phyloP scores from a whole-genome alignment of 2,329 filamentous ascomycete species.

The Leptographium galeiforme region DNA sequence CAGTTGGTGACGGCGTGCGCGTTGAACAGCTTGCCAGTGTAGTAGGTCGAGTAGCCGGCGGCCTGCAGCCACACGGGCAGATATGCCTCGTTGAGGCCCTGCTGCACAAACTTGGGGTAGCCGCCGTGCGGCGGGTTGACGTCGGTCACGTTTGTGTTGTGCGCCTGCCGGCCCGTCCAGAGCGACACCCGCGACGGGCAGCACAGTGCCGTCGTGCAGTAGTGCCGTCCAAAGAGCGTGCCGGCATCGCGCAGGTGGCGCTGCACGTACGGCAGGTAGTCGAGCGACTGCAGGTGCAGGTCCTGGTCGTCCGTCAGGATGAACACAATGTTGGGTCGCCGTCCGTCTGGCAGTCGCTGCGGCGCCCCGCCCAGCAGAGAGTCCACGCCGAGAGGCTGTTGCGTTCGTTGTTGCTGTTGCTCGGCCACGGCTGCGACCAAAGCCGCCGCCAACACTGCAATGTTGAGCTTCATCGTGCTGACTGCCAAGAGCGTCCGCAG shows the following conservation, averaged over 20 bases:
- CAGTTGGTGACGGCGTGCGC: conserved; percentile 48
- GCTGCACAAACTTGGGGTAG: conserved; percentile 51
- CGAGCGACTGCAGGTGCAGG: conserved; percentile 42
- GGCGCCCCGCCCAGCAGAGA: not conserved
- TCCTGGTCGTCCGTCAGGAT: conserved; percentile 55
- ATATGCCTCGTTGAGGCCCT: conserved; percentile 54
- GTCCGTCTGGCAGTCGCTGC: not conserved
- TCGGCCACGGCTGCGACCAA: not conserved
- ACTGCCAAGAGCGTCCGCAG: too few species aligned
- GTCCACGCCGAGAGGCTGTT: too few species aligned
- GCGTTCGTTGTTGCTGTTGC: not conserved
- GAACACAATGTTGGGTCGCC: conserved; percentile 22
- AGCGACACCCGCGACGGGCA: conserved; percentile 54
- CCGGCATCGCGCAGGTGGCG: conserved; percentile 34
- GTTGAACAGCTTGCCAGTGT: conserved; percentile 62
- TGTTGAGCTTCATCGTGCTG: too few species aligned
- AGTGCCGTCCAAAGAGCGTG: conserved; percentile 48
- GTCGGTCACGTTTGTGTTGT: conserved; percentile 58
- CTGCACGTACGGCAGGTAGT: conserved; percentile 41
- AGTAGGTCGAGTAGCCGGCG: conserved; percentile 58
- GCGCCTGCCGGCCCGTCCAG: conserved; percentile 51
- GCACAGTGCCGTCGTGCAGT: conserved; percentile 52
- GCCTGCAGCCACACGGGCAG: conserved; percentile 59
- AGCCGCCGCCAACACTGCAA: not conserved
- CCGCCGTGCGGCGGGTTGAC: conserved; percentile 43